Evolutionary conservation across 2,329 filamentous ascomycete species (phyloP), one percentile per base, ranked within the genome.

Genomic region (Aureobasidium mangrovei): DNA sequence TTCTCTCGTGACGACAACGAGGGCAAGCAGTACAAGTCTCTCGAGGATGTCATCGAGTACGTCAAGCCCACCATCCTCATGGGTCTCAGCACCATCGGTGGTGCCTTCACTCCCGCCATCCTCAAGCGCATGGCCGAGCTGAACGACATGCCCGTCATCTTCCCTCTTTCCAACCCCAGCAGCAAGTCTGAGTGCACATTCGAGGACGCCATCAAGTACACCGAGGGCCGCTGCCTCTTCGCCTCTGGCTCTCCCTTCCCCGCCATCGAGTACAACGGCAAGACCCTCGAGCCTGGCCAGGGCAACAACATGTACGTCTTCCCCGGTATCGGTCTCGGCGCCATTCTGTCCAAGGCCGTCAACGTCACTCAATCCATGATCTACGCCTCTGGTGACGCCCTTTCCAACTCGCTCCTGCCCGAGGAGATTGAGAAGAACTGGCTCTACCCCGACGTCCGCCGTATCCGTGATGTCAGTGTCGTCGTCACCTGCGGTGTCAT

Each of bases 111-210:
- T 61, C 88, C 93, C 66, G 80, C 86, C 18, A 85, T 95, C 57
- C 78, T 98, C 57, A 81, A 84, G 56, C 71, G 70, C 58, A 77
- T 77, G 74, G 75, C 73, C 39, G 67, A 70, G 60, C 61, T 77
- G 54, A 90, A 90, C 70, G 82, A 90, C 59, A 78, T 82, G 59
- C 91, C 93, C 58, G 72, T 77, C 67, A 72, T 77, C 65, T 97
- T 98, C 82, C 91, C 91, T 53, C 84, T 98, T 41, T 95, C 88
- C 72, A 97, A 98, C 76, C 93, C 93, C 47, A 84, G 91, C 49
- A 91, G 86, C 73, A 96, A 97, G 77, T 94, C 91, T 7, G 93
- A 98, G 75, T 97, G 93, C 76, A 95, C 89, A 12, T 97, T 94
- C 65, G 91, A 96, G 77, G 87, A 93, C 67, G 93, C 93, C 12